Evolutionary conservation across 2,329 filamentous ascomycete species (phyloP).

Genomic region (Grosmannia huntii): DNA sequence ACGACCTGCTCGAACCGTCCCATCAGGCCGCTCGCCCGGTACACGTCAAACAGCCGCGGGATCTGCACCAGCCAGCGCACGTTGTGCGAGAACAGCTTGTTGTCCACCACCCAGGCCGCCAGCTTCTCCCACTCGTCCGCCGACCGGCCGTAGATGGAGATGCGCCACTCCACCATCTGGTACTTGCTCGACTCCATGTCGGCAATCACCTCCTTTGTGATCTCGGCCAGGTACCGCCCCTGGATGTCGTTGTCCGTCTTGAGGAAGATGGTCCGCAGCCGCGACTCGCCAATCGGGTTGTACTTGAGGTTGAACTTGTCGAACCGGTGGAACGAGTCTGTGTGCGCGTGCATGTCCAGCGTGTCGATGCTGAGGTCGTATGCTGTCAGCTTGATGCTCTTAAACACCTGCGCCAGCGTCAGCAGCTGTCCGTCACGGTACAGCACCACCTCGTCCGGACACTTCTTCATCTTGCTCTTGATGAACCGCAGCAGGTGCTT

Average conservation of each 20-base stretch:
- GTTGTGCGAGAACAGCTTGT: constrained; percentile 96
- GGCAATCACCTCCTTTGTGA: constrained; percentile 93
- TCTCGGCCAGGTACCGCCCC: constrained; percentile 89
- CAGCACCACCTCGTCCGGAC: constrained; percentile 82
- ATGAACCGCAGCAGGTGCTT: constrained; percentile 97
- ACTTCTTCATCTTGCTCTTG: constrained; percentile 99
- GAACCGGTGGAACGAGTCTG: constrained; percentile 95
- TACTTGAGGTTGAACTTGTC: constrained; percentile 99
- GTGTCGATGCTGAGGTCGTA: constrained; percentile 98
- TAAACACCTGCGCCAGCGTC: constrained; percentile 85
- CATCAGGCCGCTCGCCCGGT: constrained; percentile 81
- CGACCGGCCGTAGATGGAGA: constrained; percentile 88
- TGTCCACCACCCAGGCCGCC: constrained; percentile 93
- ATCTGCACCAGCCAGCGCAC: constrained; percentile 96
- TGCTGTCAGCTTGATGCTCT: constrained; percentile 92
- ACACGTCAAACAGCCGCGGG: constrained; percentile 87
- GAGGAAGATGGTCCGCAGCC: constrained; percentile 91
- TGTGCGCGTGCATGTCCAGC: constrained; percentile 97
- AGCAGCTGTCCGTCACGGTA: constrained; percentile 86
- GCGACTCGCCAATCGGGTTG: constrained; percentile 91
- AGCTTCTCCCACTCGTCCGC: constrained; percentile 96
- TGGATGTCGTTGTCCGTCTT: constrained; percentile 98
- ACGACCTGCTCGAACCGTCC: constrained; percentile 82
- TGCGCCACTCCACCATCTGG: constrained; percentile 98
- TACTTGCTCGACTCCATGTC: constrained; percentile 98